These are phyloP conservation scores for Fusarium zealandicum DNA, from an alignment of 2,329 filamentous ascomycete species.

Conservation along the genomic window DNA sequence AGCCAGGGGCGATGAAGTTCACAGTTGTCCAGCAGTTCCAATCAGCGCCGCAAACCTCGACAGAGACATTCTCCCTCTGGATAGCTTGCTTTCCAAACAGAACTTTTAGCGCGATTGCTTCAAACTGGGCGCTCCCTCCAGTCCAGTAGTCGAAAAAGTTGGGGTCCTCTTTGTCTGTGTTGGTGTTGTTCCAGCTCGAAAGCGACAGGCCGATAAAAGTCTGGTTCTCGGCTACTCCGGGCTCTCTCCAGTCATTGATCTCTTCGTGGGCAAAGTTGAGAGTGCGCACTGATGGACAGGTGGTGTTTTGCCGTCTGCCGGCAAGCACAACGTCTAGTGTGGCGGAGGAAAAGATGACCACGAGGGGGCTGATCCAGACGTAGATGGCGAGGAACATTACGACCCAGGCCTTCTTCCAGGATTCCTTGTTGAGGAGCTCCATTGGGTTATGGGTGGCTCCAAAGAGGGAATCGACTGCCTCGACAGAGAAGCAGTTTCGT, in stretches of 20 bases:
- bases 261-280: slow-evolving; percentile 35
- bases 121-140: neutral
- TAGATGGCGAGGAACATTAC: slow-evolving; percentile 35
- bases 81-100: slow-evolving; percentile 21
- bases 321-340: slow-evolving; percentile 21
- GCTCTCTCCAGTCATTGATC: slow-evolving; percentile 6
- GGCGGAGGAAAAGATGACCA: slow-evolving; percentile 33
- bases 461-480: slow-evolving; percentile 30
- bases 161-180: neutral
- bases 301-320: neutral
- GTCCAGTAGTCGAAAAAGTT: slow-evolving; percentile 32
- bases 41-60: slow-evolving; percentile 20
- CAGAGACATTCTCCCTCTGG: slow-evolving; percentile 9
- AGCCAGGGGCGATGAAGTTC: slow-evolving; percentile 32
- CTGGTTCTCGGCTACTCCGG: slow-evolving; percentile 3
- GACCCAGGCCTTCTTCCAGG: slow-evolving; percentile 32
- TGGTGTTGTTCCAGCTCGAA: slow-evolving; percentile 25
- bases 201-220: slow-evolving; percentile 22
- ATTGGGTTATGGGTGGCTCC: slow-evolving; percentile 19
- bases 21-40: slow-evolving; percentile 37
- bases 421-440: slow-evolving; percentile 30
- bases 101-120: slow-evolving; percentile 23
- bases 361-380: slow-evolving; percentile 30
- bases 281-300: slow-evolving; percentile 30
- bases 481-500: slow-evolving; percentile 11